Conservation (phyloP, 805 yeast genomes). For the Pichia heedii region DNA sequence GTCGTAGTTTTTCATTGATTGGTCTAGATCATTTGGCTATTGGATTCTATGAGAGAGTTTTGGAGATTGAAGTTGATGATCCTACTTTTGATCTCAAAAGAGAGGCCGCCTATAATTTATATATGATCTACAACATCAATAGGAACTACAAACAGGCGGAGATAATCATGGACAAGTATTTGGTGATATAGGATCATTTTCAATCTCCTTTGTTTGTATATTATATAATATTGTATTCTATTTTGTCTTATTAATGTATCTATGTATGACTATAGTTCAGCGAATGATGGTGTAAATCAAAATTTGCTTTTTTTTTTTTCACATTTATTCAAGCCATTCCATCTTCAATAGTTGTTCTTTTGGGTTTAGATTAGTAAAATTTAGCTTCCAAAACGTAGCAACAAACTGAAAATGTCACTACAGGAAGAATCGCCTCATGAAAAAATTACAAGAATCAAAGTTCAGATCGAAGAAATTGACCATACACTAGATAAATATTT, state of each 20-base stretch:
- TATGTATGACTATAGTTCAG: too few species aligned
- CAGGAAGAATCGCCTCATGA: neutral
- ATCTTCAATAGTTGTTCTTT: too few species aligned
- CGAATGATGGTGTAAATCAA: too few species aligned
- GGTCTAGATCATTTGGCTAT: slow-evolving; percentile 72
- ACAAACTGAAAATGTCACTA: too few species aligned
- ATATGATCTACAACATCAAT: slow-evolving; percentile 62
- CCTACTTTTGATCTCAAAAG: slow-evolving; percentile 40
- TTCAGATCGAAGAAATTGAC: slow-evolving; percentile 4
- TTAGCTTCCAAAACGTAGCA: too few species aligned
- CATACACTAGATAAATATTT: slow-evolving; percentile 6
- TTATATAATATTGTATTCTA: neutral
- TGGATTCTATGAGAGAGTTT: slow-evolving; percentile 61
- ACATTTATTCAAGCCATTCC: too few species aligned
- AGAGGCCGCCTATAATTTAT: slow-evolving; percentile 83
- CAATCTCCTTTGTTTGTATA: neutral
- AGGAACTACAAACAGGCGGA: slow-evolving; percentile 65
- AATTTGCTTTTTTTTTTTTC: too few species aligned
- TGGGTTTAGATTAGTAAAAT: too few species aligned
- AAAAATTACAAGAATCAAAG: neutral
- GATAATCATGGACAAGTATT: slow-evolving; percentile 53
- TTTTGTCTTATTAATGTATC: neutral
- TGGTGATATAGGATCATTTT: slow-evolving; percentile 29
- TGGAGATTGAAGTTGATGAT: slow-evolving; percentile 40
- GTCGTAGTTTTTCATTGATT: slow-evolving; percentile 74